These are phyloP conservation scores for Aspergillus neotritici DNA, from an alignment of 2,329 filamentous ascomycete genomes.

Conservation along the genomic window DNA sequence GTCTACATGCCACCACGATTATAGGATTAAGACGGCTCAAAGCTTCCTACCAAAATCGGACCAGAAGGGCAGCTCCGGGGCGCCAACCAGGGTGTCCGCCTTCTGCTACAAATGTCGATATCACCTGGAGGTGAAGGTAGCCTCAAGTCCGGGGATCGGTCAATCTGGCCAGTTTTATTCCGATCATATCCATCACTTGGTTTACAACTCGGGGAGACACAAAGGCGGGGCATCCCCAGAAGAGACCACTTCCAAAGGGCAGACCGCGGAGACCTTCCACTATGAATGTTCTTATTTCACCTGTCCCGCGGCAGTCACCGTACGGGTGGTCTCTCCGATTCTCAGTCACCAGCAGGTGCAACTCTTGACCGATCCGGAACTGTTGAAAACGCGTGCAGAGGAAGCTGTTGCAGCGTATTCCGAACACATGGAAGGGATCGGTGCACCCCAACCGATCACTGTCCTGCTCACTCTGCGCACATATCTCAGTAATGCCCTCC, in stretches of 20 bases:
- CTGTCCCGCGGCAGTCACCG: slow-evolving; percentile 51
- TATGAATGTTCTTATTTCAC: slow-evolving; percentile 57
- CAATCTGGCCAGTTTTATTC: slow-evolving; percentile 44
- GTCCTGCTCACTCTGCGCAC: slow-evolving; percentile 53
- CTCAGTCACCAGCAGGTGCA: slow-evolving; percentile 45
- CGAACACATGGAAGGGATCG: slow-evolving; percentile 49
- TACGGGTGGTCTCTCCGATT: slow-evolving; percentile 50
- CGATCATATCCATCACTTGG: slow-evolving; percentile 59
- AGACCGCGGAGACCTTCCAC: slow-evolving; percentile 40
- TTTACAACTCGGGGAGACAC: slow-evolving; percentile 36
- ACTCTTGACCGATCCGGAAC: slow-evolving; percentile 50
- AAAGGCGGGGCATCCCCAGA: slow-evolving; percentile 17
- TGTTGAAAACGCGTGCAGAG: slow-evolving; percentile 50
- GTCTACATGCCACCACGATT: slow-evolving; percentile 54
- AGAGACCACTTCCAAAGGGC: slow-evolving; percentile 26
- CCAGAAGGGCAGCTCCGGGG: slow-evolving; percentile 36
- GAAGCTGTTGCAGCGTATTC: slow-evolving; percentile 48
- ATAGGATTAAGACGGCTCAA: slow-evolving; percentile 53
- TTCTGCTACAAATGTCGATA: slow-evolving; percentile 58
- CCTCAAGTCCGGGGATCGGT: slow-evolving; percentile 42
- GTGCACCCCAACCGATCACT: slow-evolving; percentile 48
- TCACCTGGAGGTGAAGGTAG: slow-evolving; percentile 56
- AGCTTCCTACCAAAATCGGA: slow-evolving; percentile 43
- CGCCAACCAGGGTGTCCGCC: slow-evolving; percentile 53
- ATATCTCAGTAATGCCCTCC: slow-evolving; percentile 57